Evolutionary conservation across 495 filamentous ascomycete genomes (phyloP), one percentile per base, ranked within the genome.

Genomic region (Aspergillus nidulans): DNA sequence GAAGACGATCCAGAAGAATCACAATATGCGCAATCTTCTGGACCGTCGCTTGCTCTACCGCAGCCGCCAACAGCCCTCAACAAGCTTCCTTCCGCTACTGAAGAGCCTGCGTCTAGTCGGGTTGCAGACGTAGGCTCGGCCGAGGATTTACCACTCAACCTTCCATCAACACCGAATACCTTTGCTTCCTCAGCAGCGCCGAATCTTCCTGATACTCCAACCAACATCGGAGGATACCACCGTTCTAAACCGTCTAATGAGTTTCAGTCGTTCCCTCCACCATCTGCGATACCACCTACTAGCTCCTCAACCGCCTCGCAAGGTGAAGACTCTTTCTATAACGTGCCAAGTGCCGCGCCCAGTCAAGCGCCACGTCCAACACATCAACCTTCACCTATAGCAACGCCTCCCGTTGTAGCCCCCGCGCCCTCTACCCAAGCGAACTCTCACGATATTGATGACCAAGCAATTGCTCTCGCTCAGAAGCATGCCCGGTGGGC

Each of bases 401-500:
- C 57, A 10, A 20, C 44, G 0, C 49, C 66, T 12, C 48, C 52
- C 18, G 55, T 58, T 4, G 57, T 67, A 26, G 49, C 46, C 42
- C 59, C 69, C 18, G 41, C 65, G 4, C n/a, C 56, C 51, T 55
- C 63, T 6, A 49, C 39, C 26, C 38, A 46, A 18, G 21, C 63
- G 32, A 64, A 63, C 9, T 52, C 65, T 18, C 66, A 70, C 30
- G 39, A 63, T 7, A 68, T 77, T 0, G 91, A 97, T 65, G 91
- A 96, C 63, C 77, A 83, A 56, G 76, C 88, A 3, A 88, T 96
- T 26, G 63, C 80, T 2, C 77, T 81, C 55, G 94, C 94, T 9
- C 91, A 96, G 67, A 98, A 97, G 62, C 94, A 96, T 74, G 92
- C 94, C 0, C 90, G 87, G 63, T 98, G 92, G 92, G 95, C 94